Evolutionary conservation across 139 green algal species (phyloP).

Genomic region (Chlamydomonas incerta): DNA sequence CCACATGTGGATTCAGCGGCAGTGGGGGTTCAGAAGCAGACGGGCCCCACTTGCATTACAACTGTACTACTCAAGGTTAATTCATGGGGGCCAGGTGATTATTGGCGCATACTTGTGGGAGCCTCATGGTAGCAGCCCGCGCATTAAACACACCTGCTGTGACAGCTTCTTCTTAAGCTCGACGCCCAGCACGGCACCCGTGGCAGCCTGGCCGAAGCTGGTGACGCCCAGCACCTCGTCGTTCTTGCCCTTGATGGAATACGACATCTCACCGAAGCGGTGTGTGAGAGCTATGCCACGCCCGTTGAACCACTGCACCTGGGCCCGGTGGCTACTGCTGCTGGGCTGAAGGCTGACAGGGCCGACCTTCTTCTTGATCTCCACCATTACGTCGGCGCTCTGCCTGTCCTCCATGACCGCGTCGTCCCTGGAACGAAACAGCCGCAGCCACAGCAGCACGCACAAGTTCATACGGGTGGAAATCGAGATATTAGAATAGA

Average conservation of each 20-base stretch:
- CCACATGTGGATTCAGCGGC: too few relatives aligned
- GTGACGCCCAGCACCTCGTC: slow-evolving; percentile 1
- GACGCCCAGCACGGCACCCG: not conserved
- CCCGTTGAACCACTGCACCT: not conserved
- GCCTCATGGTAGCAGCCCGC: too few relatives aligned
- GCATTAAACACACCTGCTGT: too few relatives aligned
- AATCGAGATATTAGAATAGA: too few relatives aligned
- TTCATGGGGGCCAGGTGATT: too few relatives aligned
- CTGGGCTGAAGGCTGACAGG: not conserved
- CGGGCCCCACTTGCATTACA: too few relatives aligned
- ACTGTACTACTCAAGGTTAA: too few relatives aligned
- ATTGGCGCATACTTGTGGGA: too few relatives aligned
- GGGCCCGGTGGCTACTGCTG: not conserved
- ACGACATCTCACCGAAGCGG: not conserved
- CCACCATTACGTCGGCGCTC: not conserved
- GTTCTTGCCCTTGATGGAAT: not conserved
- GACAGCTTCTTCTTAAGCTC: slow-evolving; percentile 4
- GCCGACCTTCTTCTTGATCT: not conserved
- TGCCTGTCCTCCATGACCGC: not conserved
- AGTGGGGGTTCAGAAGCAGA: too few relatives aligned
- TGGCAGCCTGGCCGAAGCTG: not conserved
- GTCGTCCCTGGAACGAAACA: not conserved
- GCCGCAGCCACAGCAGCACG: not conserved
- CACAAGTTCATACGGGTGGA: not conserved
- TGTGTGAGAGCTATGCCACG: not conserved